phyloP scores from a whole-genome alignment of 2,329 filamentous ascomycete genomes.

The Penicillium hordei region DNA sequence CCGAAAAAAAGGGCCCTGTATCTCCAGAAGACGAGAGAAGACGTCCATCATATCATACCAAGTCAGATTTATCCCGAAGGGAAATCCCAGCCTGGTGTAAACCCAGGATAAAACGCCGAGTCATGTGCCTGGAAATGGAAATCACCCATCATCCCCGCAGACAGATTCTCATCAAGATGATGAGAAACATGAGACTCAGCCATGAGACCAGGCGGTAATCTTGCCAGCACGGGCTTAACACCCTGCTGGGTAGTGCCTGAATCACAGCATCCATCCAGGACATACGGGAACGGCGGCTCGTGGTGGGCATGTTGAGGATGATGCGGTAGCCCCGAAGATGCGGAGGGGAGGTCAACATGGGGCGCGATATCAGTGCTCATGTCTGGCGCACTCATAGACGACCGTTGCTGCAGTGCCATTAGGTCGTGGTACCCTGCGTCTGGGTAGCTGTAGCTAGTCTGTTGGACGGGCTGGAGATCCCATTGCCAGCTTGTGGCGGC shows the following conservation, averaged over 20 bases:
- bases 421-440: constrained; percentile 25
- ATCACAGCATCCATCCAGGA: constrained; percentile 19
- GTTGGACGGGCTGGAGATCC: constrained; percentile 28
- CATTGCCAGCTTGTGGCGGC: constrained; percentile 26
- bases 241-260: constrained; percentile 12
- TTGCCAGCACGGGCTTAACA: constrained; percentile 16
- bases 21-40: background rate
- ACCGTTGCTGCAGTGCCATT: constrained; percentile 17
- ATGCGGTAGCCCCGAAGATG: constrained; percentile 8
- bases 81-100: constrained; percentile 24
- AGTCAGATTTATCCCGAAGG: constrained; percentile 9
- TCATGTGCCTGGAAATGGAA: constrained; percentile 29
- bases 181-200: constrained; percentile 7
- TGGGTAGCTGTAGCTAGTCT: constrained; percentile 23
- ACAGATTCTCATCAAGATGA: constrained; percentile 20
- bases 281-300: constrained; percentile 29
- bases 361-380: constrained; percentile 19
- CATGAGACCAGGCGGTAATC: constrained; percentile 16
- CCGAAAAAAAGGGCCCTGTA: background rate
- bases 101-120: constrained; percentile 18
- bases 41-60: background rate
- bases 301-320: constrained; percentile 7
- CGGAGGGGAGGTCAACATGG: constrained; percentile 10
- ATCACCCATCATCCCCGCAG: constrained; percentile 27
- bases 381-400: constrained; percentile 18